These are phyloP conservation scores for Wallacemonas rigidus DNA, from an alignment of 208 protist species.

Conservation along the genomic window DNA sequence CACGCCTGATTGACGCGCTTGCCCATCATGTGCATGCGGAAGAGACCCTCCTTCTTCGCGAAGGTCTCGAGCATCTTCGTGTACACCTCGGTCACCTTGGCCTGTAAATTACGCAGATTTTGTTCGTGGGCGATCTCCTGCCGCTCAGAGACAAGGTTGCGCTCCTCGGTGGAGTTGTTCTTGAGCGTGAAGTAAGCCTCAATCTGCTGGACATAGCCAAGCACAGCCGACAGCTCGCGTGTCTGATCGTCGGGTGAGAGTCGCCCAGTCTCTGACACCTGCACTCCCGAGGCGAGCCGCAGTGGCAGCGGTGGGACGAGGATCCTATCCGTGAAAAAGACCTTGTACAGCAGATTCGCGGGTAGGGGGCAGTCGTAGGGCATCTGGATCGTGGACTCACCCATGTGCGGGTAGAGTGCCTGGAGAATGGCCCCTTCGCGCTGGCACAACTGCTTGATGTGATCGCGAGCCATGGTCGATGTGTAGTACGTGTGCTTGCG, in stretches of 20 bases:
- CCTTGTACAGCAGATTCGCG: conserved; percentile 66
- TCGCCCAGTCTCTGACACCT: conserved; percentile 60
- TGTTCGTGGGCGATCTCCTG: conserved; percentile 79
- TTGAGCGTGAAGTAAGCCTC: conserved; percentile 77
- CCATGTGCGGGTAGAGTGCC: conserved; percentile 80
- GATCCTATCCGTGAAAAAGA: conserved; percentile 87
- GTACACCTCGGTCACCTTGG: conserved; percentile 85
- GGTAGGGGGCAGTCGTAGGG: conserved; percentile 54
- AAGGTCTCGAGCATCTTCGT: conserved; percentile 85
- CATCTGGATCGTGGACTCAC: conserved; percentile 68
- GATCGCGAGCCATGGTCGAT: conserved; percentile 57
- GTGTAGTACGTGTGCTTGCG: conserved; percentile 77
- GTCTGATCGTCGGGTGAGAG: conserved; percentile 77
- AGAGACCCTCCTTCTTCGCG: conserved; percentile 99
- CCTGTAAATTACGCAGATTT: conserved; percentile 86
- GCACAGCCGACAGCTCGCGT: conserved; percentile 63
- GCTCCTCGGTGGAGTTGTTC: conserved; percentile 60
- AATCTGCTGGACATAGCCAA: conserved; percentile 83
- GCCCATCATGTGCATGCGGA: conserved; percentile 99
- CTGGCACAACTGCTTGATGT: conserved; percentile 85
- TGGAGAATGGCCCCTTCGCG: conserved; percentile 61
- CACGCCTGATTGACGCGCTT: conserved; percentile 99
- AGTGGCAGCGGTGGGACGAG: conserved; percentile 84
- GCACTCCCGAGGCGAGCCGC: conserved; percentile 78
- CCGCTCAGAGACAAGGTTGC: conserved; percentile 38